Evolutionary conservation across 2,329 filamentous ascomycete species (phyloP).

Genomic region (Neospermospora avenae): DNA sequence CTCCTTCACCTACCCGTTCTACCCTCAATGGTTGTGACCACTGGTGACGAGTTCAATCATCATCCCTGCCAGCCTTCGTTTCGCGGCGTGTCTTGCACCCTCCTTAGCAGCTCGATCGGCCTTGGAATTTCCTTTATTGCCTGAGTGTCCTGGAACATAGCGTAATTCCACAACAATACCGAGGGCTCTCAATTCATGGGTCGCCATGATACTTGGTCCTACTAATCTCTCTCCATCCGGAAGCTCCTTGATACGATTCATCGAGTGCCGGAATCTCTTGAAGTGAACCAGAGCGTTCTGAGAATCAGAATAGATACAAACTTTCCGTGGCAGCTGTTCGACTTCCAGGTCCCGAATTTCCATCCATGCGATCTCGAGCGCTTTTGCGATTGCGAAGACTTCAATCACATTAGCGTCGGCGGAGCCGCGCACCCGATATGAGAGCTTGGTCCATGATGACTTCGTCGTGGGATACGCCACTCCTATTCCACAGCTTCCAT

Average conservation of each 20-base stretch:
- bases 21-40: background rate
- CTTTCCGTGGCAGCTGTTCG: conserved; percentile 3
- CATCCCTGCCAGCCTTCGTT: background rate
- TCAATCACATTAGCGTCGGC: conserved; percentile 7
- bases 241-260: background rate
- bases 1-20: background rate
- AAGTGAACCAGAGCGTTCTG: conserved; percentile 3
- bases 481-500: conserved; percentile 8
- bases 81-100: background rate
- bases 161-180: conserved; percentile 7
- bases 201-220: conserved; percentile 11
- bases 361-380: conserved; percentile 13
- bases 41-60: background rate
- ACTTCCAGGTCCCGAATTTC: background rate
- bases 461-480: conserved; percentile 5
- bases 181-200: conserved; percentile 9
- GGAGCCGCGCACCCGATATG: conserved; percentile 8
- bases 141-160: conserved; percentile 11
- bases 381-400: conserved; percentile 13
- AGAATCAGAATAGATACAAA: conserved; percentile 8
- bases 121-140: conserved; percentile 7
- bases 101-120: conserved; percentile 11
- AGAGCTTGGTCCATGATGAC: conserved; percentile 2
- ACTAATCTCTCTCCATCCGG: conserved; percentile 6
- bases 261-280: background rate